These are phyloP conservation scores for Hygrophila difformis DNA, from an alignment of 257 asterid genomes.

Conservation along the genomic window DNA sequence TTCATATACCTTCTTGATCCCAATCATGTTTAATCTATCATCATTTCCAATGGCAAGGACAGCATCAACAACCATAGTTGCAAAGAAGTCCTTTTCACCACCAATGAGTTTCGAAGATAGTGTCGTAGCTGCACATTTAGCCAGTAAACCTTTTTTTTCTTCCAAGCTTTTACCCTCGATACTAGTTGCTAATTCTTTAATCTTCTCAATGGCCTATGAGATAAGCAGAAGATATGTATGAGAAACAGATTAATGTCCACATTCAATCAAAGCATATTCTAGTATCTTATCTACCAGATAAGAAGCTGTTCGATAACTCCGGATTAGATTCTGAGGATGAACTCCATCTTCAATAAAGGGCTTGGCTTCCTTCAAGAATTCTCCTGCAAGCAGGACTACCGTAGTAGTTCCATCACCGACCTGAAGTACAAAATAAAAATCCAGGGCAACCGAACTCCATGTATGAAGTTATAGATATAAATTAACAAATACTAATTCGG, in stretches of 20 bases:
- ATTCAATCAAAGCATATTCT: background rate
- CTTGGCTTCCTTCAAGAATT: slow-evolving; percentile 92
- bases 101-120: slow-evolving; percentile 97
- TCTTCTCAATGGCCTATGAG: slow-evolving; percentile 57
- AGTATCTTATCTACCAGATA: slow-evolving; percentile 36
- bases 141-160: slow-evolving; percentile 82
- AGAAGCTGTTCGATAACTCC: slow-evolving; percentile 83
- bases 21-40: slow-evolving; percentile 93
- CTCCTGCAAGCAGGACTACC: slow-evolving; percentile 95
- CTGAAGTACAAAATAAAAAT: slow-evolving; percentile 30
- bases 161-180: slow-evolving; percentile 90
- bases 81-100: slow-evolving; percentile 96
- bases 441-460: background rate
- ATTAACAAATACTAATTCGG: too few relatives aligned
- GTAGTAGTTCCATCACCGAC: slow-evolving; percentile 99
- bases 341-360: slow-evolving; percentile 99
- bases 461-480: too few relatives aligned
- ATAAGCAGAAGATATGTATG: slow-evolving; percentile 1
- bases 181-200: slow-evolving; percentile 72
- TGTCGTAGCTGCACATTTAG: slow-evolving; percentile 96
- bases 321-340: slow-evolving; percentile 88
- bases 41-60: slow-evolving; percentile 85
- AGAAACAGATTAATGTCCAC: slow-evolving; percentile 15
- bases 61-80: slow-evolving; percentile 92
- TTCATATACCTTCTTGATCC: slow-evolving; percentile 74